Base-by-base conservation (phyloP, 2,329 filamentous ascomycete genomes). In the Cordyceps tenuipes region DNA sequence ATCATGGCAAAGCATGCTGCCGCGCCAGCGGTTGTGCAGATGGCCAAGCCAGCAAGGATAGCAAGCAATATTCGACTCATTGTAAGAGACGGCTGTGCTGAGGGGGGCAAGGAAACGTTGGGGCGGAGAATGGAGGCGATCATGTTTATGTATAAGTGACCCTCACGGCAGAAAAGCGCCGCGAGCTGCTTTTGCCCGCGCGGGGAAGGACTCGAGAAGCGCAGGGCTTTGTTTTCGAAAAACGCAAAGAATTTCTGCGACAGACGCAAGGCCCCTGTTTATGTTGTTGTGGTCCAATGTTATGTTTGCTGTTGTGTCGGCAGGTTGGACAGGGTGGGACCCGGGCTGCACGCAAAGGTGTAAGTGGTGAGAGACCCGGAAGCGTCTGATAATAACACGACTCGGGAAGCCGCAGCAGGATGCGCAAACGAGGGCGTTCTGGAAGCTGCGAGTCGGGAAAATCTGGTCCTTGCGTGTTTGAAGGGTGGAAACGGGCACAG, bases 251-350 rank as follows among this genome's bases (percentile, higher is more conserved):
- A 29, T 17, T 17, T 57, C 23, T 51, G 49, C 29, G 44, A 49
- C 34, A 17, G 50, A 31, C 31, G 57, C 43, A 26, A 34, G 4
- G 50, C 41, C 53, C 52, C 47, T 13, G 29, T 47, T 57, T 17
- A 56, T 60, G 26, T 61, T 60, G 26, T 61, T 23, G 46, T 57
- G 53, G 53, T 52, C 48, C 48, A 48, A 57, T 52, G 59, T 52
- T 60, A 57, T 52, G 59, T 52, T 60, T 57, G 53, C 47, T 61
- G 53, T 61, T 61, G n/a, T n/a, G n/a, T 51, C 39, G 43, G n/a
- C 39, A 21, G 50, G 19, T 39, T 29, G 13, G 17, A 53, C 50
- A 41, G 47, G 19, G 59, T 57, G 53, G 53, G 34, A 61, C 47
- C 53, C 43, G 7, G 7, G 39, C 41, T 52, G 57, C 29, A 26